Evolutionary conservation across 176 grass and related monocot species (phyloP).

Genomic region (Saccharum officinarum): DNA sequence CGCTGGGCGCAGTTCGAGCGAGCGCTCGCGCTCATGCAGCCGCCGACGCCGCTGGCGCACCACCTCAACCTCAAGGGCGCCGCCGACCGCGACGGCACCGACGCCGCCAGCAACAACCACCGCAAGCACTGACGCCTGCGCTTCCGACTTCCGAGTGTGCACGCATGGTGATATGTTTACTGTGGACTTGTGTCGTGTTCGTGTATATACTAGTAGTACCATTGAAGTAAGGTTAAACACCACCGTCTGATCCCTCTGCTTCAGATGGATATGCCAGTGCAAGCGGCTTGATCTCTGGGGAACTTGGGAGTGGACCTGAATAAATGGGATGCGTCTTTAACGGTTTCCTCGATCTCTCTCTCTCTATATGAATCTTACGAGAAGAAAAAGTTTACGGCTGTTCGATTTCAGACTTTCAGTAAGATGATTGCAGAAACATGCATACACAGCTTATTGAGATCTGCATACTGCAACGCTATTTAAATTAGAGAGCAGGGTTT

Average conservation of each 20-base stretch:
- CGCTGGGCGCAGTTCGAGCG: conserved; percentile 87
- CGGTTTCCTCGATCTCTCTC: neutral
- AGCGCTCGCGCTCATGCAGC: conserved; percentile 65
- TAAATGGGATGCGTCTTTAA: conserved; percentile 7
- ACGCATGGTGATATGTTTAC: neutral
- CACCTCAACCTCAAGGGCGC: neutral
- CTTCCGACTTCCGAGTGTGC: neutral
- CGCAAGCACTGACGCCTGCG: conserved; percentile 32
- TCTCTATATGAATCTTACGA: neutral
- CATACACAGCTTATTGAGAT: neutral
- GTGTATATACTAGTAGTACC: neutral
- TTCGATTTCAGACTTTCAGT: neutral
- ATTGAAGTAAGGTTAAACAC: neutral
- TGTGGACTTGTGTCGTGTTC: neutral
- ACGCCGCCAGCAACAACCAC: conserved; percentile 1
- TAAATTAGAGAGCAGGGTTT: neutral
- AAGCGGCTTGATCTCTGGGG: conserved; percentile 9
- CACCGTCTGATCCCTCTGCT: conserved; percentile 17
- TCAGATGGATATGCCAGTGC: conserved; percentile 29
- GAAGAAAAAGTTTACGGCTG: neutral
- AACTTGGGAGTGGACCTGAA: conserved; percentile 14
- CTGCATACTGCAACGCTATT: neutral
- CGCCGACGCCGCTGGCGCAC: neutral
- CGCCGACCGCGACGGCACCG: neutral
- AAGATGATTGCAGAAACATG: neutral